Conservation (phyloP, 1,284 basidiomycete genomes). For the Paramarasmius palmivorus region DNA sequence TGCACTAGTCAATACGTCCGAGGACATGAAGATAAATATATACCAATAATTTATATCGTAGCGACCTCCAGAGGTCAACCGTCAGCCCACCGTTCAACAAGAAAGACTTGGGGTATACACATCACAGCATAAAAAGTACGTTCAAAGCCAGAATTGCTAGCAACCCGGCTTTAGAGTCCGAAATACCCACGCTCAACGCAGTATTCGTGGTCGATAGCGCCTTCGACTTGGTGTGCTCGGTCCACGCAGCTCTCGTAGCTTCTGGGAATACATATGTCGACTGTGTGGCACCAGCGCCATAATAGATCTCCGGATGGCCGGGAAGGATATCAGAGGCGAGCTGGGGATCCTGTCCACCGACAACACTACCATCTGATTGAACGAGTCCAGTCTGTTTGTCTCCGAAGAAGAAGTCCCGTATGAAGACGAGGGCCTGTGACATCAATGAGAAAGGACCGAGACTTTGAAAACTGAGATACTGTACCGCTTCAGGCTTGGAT, state of each 20-base stretch:
- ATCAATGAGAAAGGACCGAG: conserved; percentile 4
- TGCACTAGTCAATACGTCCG: no score
- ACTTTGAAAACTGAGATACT: neutral
- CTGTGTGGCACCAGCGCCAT: conserved; percentile 30
- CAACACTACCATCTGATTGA: conserved; percentile 33
- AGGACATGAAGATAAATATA: no score
- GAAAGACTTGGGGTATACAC: no score
- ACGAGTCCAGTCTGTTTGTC: conserved; percentile 53
- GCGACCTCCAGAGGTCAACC: no score
- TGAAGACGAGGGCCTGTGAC: conserved; percentile 50
- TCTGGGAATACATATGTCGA: neutral
- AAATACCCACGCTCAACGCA: neutral
- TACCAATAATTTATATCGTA: no score
- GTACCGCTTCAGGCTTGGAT: conserved; percentile 52
- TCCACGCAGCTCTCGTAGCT: neutral
- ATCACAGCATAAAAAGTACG: no score
- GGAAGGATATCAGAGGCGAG: conserved; percentile 45
- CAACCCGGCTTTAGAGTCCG: no score
- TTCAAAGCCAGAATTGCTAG: no score
- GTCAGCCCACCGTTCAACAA: no score
- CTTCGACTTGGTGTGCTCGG: neutral
- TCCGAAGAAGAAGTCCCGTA: conserved; percentile 63
- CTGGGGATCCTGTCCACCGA: conserved; percentile 53
- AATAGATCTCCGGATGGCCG: conserved; percentile 54
- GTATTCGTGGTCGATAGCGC: no score